Conservation (phyloP, 2,329 filamentous ascomycete species). For the Cryphonectria carpinicola region DNA sequence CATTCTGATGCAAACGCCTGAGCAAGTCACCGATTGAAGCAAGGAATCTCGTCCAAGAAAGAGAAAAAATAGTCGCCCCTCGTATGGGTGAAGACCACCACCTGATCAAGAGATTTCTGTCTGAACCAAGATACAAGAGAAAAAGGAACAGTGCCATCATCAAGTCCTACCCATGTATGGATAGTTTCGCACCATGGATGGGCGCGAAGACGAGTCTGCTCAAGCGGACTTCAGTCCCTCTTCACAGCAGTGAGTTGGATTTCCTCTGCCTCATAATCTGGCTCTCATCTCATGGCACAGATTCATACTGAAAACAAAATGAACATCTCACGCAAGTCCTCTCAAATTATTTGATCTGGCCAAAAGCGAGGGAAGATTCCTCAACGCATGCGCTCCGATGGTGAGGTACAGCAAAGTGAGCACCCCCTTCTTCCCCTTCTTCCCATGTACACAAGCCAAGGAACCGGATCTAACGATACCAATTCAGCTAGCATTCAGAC, state of each 20-base stretch:
- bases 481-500: slow-evolving; percentile 67
- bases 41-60: background rate
- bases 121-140: background rate
- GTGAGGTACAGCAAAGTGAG: slow-evolving; percentile 65
- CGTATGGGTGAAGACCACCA: background rate
- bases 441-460: background rate
- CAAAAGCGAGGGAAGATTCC: slow-evolving; percentile 53
- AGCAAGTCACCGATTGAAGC: background rate
- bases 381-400: slow-evolving; percentile 69
- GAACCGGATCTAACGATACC: background rate
- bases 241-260: slow-evolving; percentile 1
- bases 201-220: background rate
- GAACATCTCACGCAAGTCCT: slow-evolving; percentile 45
- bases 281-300: background rate
- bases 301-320: background rate
- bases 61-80: background rate
- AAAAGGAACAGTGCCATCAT: background rate
- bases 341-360: slow-evolving; percentile 63
- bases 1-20: background rate
- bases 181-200: background rate
- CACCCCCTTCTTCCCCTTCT: background rate
- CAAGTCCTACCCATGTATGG: background rate
- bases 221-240: background rate
- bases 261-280: background rate
- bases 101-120: background rate